Base-by-base conservation (phyloP, 441 rosid species). In the Brassica balearica region DNA sequence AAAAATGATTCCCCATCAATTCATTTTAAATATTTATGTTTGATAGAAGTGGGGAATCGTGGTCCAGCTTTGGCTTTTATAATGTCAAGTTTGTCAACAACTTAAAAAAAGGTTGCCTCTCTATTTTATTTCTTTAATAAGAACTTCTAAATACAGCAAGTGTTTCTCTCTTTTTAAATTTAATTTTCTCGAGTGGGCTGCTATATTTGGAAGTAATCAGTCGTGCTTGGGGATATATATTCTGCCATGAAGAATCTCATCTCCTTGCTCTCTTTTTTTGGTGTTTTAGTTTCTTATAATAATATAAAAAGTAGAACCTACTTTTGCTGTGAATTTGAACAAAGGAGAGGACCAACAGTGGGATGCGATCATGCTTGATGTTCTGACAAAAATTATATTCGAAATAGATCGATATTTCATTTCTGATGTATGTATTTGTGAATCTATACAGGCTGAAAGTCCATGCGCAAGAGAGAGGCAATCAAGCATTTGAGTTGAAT, bases 111-210 rank as follows among this genome's bases (percentile, higher is more conserved):
- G 53, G 77, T 46, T 1, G 6, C 6, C 48, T 61, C 59, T 22
- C 78, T 63, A 60, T 62, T 55, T 68, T 64, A 73, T 63, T 69
- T 17, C 4, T 51, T 60, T 15, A 74, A 63, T 9, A 59, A 48
- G 73, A 74, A 65, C 80, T 80, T 75, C 82, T 65, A 75, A 22
- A 74, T 58, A 65, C 71, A 80, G 82, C 76, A 80, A 80, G 58
- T 70, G 80, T 70, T 70, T 65, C 23, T 69, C 27, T 55, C 20
- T 53, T 14, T 11, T 61, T 5, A 56, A 25, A 25, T 64, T 65
- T 59, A 71, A 10, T 56, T 65, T 56, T 65, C 72, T 80, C 48
- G 59, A 74, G 69, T 80, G 76, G 76, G 73, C 43, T 80, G 73
- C 80, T 80, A 70, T 41, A 70, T 80, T 64, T 74, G 72, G 79